A percentile compares a stretch with the other conserved stretches of the same genome.
Conservation (phyloP, 1,139 yeast species). For the Pichia sp. region DNA sequence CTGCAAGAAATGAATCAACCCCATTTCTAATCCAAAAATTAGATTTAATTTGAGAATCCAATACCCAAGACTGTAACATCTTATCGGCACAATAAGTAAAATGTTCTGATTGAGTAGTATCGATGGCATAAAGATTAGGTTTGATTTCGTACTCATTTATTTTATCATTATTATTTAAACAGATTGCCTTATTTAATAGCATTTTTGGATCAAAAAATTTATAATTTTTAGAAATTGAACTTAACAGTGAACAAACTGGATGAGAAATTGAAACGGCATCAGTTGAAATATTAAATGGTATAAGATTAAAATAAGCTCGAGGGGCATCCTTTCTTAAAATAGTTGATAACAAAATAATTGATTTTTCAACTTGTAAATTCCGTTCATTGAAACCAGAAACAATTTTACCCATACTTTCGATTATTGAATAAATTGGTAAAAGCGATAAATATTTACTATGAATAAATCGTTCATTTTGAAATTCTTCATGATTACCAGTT, state of each 20-base stretch:
- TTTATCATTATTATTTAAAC: neutral
- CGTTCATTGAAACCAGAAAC: slow-evolving; percentile 25
- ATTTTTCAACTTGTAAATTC: slow-evolving; percentile 20
- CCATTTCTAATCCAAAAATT: slow-evolving; percentile 89
- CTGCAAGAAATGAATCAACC: slow-evolving; percentile 42
- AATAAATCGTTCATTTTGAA: slow-evolving; percentile 45
- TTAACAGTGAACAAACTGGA: slow-evolving; percentile 52
- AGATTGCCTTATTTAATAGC: slow-evolving; percentile 12
- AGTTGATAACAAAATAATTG: slow-evolving; percentile 28
- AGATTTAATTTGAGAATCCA: slow-evolving; percentile 65
- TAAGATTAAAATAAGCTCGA: neutral
- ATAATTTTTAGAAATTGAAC: slow-evolving; percentile 35
- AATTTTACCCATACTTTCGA: slow-evolving; percentile 39
- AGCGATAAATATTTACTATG: slow-evolving; percentile 37
- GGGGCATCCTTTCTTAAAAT: slow-evolving; percentile 22
- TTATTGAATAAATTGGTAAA: slow-evolving; percentile 40
- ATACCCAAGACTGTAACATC: slow-evolving; percentile 57
- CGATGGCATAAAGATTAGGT: neutral
- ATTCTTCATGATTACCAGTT: slow-evolving; percentile 61
- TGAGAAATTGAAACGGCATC: slow-evolving; percentile 46
- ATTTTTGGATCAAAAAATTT: slow-evolving; percentile 23
- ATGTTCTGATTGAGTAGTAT: neutral
- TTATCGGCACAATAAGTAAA: slow-evolving; percentile 37
- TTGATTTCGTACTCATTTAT: too few relatives aligned
- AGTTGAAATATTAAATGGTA: slow-evolving; percentile 31